phyloP scores from a whole-genome alignment of 306 rosid species.

The Quercus berberidifolia region DNA sequence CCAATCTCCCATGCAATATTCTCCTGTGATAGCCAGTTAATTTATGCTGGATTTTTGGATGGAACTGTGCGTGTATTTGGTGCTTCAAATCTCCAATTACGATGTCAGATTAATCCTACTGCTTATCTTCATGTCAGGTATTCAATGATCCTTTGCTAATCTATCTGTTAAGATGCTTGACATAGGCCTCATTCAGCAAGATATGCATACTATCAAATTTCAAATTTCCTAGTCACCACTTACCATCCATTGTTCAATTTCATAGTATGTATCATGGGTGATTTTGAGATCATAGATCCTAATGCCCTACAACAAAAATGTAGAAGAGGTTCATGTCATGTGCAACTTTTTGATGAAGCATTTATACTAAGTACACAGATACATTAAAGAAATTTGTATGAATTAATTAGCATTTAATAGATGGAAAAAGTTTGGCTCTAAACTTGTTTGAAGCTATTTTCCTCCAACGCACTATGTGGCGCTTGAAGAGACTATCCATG shows the following conservation, averaged over 20 bases:
- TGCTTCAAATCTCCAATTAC: slow-evolving; percentile 49
- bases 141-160: background rate
- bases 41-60: slow-evolving; percentile 61
- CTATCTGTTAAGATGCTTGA: background rate
- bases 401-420: too few species aligned
- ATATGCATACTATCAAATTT: background rate
- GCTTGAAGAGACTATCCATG: too few species aligned
- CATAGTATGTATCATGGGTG: background rate
- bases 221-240: background rate
- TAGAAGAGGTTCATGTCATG: background rate
- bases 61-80: slow-evolving; percentile 50
- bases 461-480: too few species aligned
- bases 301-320: background rate
- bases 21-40: slow-evolving; percentile 71
- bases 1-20: slow-evolving; percentile 88
- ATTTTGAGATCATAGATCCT: background rate
- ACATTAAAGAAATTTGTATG: too few species aligned
- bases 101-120: slow-evolving; percentile 58
- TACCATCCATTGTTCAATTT: background rate
- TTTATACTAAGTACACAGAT: background rate
- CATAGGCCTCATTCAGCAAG: background rate
- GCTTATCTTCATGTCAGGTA: slow-evolving; percentile 83
- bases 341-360: background rate
- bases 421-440: too few species aligned
- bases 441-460: too few species aligned